These are phyloP conservation scores for Tetracladium maxilliforme DNA, from an alignment of 2,329 filamentous ascomycete genomes.

Conservation along the genomic window DNA sequence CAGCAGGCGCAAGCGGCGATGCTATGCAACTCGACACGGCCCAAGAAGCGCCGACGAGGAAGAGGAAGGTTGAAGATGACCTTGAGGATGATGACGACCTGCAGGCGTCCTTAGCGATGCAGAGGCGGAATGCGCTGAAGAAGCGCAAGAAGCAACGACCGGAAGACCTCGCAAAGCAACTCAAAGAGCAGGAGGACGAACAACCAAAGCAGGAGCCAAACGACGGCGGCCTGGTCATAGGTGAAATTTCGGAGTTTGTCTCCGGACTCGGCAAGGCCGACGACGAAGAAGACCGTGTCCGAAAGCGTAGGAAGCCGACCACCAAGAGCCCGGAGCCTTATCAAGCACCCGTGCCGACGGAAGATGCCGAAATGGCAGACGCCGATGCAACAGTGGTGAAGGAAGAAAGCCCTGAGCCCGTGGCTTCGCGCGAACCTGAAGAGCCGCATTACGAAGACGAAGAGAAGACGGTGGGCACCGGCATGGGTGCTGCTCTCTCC, in stretches of 20 bases:
- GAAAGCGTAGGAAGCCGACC: slow-evolving; percentile 30
- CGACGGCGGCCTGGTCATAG: slow-evolving; percentile 62
- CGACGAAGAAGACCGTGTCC: slow-evolving; percentile 37
- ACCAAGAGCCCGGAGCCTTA: slow-evolving; percentile 18
- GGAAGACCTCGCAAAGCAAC: slow-evolving; percentile 72
- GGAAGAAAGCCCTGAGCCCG: slow-evolving; percentile 26
- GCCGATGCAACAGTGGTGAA: too few relatives aligned
- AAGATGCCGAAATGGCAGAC: slow-evolving; percentile 28
- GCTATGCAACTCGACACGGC: slow-evolving; percentile 66
- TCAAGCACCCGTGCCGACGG: slow-evolving; percentile 19
- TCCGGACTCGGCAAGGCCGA: slow-evolving; percentile 63
- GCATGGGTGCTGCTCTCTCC: slow-evolving; percentile 68
- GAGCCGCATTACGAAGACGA: slow-evolving; percentile 45
- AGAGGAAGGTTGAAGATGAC: slow-evolving; percentile 48
- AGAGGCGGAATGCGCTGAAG: slow-evolving; percentile 72
- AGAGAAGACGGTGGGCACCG: slow-evolving; percentile 64
- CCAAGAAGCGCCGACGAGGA: slow-evolving; percentile 33
- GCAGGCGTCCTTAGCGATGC: slow-evolving; percentile 71
- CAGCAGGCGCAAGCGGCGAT: slow-evolving; percentile 10
- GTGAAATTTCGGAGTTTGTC: slow-evolving; percentile 91
- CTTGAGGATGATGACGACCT: slow-evolving; percentile 89
- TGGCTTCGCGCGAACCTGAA: slow-evolving; percentile 22
- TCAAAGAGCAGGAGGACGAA: slow-evolving; percentile 48
- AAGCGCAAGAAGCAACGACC: slow-evolving; percentile 80
- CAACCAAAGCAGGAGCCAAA: slow-evolving; percentile 30